Evolutionary conservation across 2,329 filamentous ascomycete genomes (phyloP).

Genomic region (Talaromyces sp.): DNA sequence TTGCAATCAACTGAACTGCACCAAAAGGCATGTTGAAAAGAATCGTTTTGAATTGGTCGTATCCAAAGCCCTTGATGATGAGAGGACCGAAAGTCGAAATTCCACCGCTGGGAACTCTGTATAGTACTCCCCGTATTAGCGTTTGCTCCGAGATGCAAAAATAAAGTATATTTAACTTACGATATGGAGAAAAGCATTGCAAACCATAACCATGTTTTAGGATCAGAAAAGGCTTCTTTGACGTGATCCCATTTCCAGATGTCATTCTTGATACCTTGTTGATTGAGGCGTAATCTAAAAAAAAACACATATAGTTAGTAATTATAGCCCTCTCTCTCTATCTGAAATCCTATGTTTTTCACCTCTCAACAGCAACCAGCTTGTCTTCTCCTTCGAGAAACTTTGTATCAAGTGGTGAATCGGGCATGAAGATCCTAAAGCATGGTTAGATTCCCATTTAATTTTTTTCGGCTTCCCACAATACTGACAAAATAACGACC

Average conservation of each 20-base stretch:
- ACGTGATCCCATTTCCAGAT: conserved; percentile 51
- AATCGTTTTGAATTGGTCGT: conserved; percentile 51
- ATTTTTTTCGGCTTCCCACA: neutral
- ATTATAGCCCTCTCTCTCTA: neutral
- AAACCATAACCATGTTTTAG: conserved; percentile 60
- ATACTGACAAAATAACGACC: conserved; percentile 32
- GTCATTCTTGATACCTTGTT: conserved; percentile 36
- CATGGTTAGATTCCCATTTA: neutral
- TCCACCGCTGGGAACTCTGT: conserved; percentile 51
- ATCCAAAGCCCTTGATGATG: conserved; percentile 56
- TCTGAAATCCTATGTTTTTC: neutral
- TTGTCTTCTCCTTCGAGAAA: conserved; percentile 55
- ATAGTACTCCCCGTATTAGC: neutral
- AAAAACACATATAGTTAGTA: conserved; percentile 5
- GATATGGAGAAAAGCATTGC: conserved; percentile 50
- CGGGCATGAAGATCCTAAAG: conserved; percentile 52
- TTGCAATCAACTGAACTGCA: conserved; percentile 55
- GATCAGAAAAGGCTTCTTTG: conserved; percentile 49
- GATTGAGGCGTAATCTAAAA: conserved; percentile 44
- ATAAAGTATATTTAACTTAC: conserved; percentile 21
- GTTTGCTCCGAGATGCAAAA: neutral
- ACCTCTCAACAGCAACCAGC: conserved; percentile 53
- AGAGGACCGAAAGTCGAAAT: conserved; percentile 56
- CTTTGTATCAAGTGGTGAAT: conserved; percentile 56
- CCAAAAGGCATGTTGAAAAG: conserved; percentile 59